phyloP scores from a whole-genome alignment of 129 eudicot species.

The Flaveria linearis region DNA sequence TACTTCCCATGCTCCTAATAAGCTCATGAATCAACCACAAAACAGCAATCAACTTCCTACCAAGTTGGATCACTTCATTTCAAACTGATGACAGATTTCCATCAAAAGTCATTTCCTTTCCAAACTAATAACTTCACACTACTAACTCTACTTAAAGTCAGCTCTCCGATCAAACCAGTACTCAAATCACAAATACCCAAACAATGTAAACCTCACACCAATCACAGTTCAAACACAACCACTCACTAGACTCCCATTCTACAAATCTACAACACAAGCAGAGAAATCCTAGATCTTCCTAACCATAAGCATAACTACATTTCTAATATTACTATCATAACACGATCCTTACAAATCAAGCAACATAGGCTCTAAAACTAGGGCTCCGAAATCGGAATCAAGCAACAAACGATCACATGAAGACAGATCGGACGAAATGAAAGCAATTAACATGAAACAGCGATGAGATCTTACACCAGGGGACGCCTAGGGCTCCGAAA shows the following conservation, averaged over 20 bases:
- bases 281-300: neutral
- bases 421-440: constrained; percentile 23
- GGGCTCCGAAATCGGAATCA: neutral
- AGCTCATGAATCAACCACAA: neutral
- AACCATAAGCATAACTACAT: neutral
- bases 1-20: constrained; percentile 11
- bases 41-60: neutral
- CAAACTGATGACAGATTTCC: neutral
- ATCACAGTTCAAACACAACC: neutral
- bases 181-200: too few species aligned
- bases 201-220: too few species aligned
- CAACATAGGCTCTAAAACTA: too few species aligned
- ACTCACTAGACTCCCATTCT: neutral
- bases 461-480: constrained; percentile 73
- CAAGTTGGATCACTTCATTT: neutral
- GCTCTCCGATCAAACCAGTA: neutral
- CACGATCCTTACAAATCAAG: too few species aligned
- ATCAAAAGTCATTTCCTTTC: neutral
- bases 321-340: neutral
- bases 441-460: neutral
- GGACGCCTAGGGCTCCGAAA: constrained; percentile 88
- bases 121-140: constrained; percentile 12
- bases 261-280: neutral
- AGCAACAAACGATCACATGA: neutral
- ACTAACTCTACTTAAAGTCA: neutral